These are phyloP conservation scores for Alternaria metachromatica DNA, from an alignment of 2,329 filamentous ascomycete genomes.

Conservation along the genomic window DNA sequence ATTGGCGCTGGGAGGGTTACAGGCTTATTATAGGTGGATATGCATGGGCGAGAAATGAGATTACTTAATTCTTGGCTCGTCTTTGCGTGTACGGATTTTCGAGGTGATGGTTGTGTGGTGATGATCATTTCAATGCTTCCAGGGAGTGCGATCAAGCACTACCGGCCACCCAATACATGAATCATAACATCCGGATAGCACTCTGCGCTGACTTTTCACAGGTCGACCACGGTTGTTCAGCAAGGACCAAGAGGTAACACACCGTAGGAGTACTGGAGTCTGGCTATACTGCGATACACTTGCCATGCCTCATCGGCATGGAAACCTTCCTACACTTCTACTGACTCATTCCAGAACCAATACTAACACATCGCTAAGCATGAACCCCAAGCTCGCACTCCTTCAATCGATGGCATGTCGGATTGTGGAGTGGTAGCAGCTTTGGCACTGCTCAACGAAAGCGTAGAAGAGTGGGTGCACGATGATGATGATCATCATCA, in stretches of 20 bases:
- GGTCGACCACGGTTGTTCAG: too few species aligned
- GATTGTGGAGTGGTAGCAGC: too few species aligned
- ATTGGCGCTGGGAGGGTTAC: background rate
- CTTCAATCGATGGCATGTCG: background rate
- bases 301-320: background rate
- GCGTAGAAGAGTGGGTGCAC: rapidly evolving
- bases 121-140: too few species aligned
- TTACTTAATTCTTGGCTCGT: background rate
- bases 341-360: rapidly evolving
- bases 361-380: rapidly evolving
- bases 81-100: rapidly evolving
- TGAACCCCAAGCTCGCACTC: background rate
- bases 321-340: background rate
- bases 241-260: too few species aligned
- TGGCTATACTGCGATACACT: too few species aligned
- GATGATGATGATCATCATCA: background rate
- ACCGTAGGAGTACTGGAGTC: too few species aligned
- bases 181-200: too few species aligned
- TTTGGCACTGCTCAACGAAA: background rate
- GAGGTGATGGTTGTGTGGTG: background rate
- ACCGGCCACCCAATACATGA: background rate
- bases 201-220: background rate
- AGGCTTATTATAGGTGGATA: constrained; percentile 3
- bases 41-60: background rate
- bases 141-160: background rate